Evolutionary conservation across 1,284 basidiomycete species (phyloP).

Genomic region (Phenoliferia sp.): DNA sequence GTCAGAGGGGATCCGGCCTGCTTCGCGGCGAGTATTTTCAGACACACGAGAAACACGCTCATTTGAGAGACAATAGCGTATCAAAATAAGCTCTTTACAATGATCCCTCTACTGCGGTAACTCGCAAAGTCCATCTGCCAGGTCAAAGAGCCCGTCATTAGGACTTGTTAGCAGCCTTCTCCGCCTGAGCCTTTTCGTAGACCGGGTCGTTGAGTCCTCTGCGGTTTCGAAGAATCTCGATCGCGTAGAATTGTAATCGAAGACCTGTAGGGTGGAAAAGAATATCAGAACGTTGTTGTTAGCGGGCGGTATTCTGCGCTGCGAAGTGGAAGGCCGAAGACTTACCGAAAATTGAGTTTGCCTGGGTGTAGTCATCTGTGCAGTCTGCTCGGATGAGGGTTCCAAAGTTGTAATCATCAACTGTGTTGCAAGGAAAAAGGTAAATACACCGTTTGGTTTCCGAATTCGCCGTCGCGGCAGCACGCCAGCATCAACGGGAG

Average conservation of each 20-base stretch:
- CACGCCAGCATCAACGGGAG: slow-evolving; percentile 53
- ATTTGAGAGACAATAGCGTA: neutral
- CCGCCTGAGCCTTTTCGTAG: slow-evolving; percentile 63
- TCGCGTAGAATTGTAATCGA: slow-evolving; percentile 75
- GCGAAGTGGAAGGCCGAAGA: neutral
- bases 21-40: too few relatives aligned
- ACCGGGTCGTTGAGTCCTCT: slow-evolving; percentile 85
- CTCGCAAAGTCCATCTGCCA: neutral
- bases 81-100: neutral
- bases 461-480: slow-evolving; percentile 41
- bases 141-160: neutral
- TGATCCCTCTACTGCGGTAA: neutral
- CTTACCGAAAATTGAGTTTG: slow-evolving; percentile 87
- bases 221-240: slow-evolving; percentile 91
- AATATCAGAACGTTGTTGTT: neutral
- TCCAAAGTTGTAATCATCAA: slow-evolving; percentile 96
- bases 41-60: too few relatives aligned
- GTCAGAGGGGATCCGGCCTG: too few relatives aligned
- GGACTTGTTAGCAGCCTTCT: neutral
- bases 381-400: slow-evolving; percentile 84
- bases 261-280: slow-evolving; percentile 33
- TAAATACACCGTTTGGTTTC: neutral
- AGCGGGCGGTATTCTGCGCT: neutral
- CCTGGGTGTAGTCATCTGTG: slow-evolving; percentile 78
- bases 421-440: slow-evolving; percentile 3